Evolutionary conservation across 2,329 filamentous ascomycete species (phyloP), one percentile per base, ranked within the genome.

Genomic region (Cladosporium sp.): DNA sequence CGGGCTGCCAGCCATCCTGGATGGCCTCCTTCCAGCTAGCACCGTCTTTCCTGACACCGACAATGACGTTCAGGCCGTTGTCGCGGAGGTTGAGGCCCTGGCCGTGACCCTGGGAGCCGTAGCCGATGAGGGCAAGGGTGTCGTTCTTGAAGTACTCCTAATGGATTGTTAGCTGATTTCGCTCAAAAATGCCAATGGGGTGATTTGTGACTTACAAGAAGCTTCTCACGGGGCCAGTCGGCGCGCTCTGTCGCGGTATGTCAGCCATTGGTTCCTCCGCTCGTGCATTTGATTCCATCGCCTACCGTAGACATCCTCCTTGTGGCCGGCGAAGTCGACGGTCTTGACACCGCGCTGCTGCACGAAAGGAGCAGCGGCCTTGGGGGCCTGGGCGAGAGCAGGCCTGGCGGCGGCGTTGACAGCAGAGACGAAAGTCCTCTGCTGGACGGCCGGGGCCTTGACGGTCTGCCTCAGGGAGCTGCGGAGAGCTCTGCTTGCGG

Each of bases 131-230:
- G 69, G 93, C 93, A 65, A 98, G 88, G 62, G 92, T 97, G 76
- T 98, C 93, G 78, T 98, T 83, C 84, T 97, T 97, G 88, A 98
- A 98, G 85, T 92, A 98, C 60, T 97, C 89, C 88, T 95, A 62
- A 30, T 20, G 49, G 18, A 13, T 46, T 53, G 59, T 72, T 54
- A 72, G 62, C 45, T 42, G 22, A 43, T 41, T 40, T 22, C 12
- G 4, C 16, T 49, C 30, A 19, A 7, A 16, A 8, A 16, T 35
- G 22, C 32, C 19, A 27, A 38, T 33, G 36, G 22, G 30, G 30
- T 6, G 11, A n/a, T 19, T 50, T 42, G 29, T 15, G 33, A 43
- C 84, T 78, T 77, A 93, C 88, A 71, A 93, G 79, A 71, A 98
- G 89, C 86, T 95, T 97, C 81, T 96, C 92, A 73, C 86, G 84